Evolutionary conservation across 2,329 filamentous ascomycete genomes (phyloP).

Genomic region (Microcera coccophila): DNA sequence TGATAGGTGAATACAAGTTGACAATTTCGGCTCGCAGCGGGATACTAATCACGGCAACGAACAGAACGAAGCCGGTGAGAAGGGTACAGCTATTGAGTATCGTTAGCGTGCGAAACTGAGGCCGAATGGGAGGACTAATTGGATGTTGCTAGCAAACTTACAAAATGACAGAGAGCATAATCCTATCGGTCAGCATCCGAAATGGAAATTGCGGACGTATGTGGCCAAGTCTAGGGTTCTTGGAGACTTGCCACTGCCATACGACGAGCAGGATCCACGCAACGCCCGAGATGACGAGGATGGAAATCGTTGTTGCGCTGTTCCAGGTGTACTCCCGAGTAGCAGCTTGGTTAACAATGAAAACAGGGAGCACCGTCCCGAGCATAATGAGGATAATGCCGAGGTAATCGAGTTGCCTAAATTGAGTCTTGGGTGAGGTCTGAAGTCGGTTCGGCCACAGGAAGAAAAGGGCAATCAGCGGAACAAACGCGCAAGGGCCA

Average conservation of each 20-base stretch:
- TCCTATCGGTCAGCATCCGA: slow-evolving; percentile 40
- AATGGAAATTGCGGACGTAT: slow-evolving; percentile 50
- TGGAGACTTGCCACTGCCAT: slow-evolving; percentile 44
- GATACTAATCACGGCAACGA: slow-evolving; percentile 48
- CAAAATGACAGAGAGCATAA: slow-evolving; percentile 31
- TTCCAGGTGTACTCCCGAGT: slow-evolving; percentile 41
- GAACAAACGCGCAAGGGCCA: slow-evolving; percentile 47
- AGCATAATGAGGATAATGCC: slow-evolving; percentile 52
- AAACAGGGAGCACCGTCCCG: slow-evolving; percentile 53
- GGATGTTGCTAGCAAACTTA: slow-evolving; percentile 26
- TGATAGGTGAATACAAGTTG: slow-evolving; percentile 42
- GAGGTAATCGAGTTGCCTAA: slow-evolving; percentile 50
- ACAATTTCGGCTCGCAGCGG: slow-evolving; percentile 50
- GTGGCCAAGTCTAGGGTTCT: slow-evolving; percentile 55
- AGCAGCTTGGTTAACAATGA: slow-evolving; percentile 53
- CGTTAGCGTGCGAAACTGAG: slow-evolving; percentile 45
- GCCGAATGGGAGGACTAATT: slow-evolving; percentile 43
- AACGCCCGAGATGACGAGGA: slow-evolving; percentile 26
- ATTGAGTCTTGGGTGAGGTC: slow-evolving; percentile 40
- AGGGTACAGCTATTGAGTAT: slow-evolving; percentile 45
- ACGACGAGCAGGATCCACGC: slow-evolving; percentile 26
- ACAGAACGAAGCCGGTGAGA: slow-evolving; percentile 49
- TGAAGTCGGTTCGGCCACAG: slow-evolving; percentile 46
- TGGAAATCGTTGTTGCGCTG: slow-evolving; percentile 32
- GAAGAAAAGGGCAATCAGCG: slow-evolving; percentile 44